phyloP scores from a whole-genome alignment of 2,329 filamentous ascomycete species.

The Erysiphe neolycopersici region DNA sequence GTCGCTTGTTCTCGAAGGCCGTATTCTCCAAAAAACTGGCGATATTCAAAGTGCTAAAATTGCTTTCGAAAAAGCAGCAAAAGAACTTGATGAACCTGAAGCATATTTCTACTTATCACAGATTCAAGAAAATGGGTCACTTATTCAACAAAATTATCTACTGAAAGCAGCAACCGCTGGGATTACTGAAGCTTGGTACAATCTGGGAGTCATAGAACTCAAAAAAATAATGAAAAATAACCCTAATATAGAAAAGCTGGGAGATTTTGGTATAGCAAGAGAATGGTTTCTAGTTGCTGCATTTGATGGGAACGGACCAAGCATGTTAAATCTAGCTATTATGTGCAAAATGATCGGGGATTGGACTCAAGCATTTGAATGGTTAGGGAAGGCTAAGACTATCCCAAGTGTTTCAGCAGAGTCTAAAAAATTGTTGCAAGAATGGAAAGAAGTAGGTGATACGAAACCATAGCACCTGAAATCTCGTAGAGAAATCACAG shows the following conservation, averaged over 20 bases:
- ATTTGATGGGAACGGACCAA: slow-evolving; percentile 6
- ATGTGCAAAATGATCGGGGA: slow-evolving; percentile 7
- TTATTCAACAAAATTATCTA: slow-evolving; percentile 7
- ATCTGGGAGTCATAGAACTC: slow-evolving; percentile 10
- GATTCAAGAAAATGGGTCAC: slow-evolving; percentile 3
- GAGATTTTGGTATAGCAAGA: slow-evolving; percentile 9
- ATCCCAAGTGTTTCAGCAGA: neutral
- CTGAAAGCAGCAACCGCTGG: slow-evolving; percentile 12
- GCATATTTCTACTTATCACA: slow-evolving; percentile 12
- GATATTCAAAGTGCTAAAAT: slow-evolving; percentile 5
- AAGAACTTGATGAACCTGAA: slow-evolving; percentile 10
- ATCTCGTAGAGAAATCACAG: no score
- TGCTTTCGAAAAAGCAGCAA: slow-evolving; percentile 10
- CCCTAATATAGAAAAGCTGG: slow-evolving; percentile 1
- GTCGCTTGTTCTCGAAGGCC: slow-evolving; percentile 7
- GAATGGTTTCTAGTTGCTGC: slow-evolving; percentile 12
- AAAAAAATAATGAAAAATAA: slow-evolving; percentile 2
- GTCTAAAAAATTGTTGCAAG: neutral
- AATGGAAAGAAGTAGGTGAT: neutral
- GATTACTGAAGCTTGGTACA: slow-evolving; percentile 10
- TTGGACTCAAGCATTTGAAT: slow-evolving; percentile 4
- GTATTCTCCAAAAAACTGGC: slow-evolving; percentile 4
- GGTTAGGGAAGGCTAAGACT: slow-evolving; percentile 7
- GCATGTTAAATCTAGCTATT: slow-evolving; percentile 10
- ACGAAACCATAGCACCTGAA: neutral